Base-by-base conservation (phyloP, 2,329 filamentous ascomycete species). In the Metarhizium robertsii region DNA sequence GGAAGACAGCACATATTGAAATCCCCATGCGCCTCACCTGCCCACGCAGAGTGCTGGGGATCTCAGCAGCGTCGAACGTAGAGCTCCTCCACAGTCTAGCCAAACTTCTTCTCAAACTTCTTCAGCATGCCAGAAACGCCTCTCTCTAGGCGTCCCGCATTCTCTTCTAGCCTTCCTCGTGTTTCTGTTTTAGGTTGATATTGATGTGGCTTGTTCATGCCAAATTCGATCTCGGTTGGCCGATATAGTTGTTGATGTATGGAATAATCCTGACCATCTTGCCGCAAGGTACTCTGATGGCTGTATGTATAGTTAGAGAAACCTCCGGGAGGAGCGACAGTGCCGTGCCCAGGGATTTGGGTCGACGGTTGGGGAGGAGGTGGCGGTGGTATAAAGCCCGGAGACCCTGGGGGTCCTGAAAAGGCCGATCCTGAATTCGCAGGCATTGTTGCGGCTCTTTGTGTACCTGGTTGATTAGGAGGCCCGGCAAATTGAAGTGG, bases 61-160 rank as follows among this genome's bases (percentile, higher is more conserved):
- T 34, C 32, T 34, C 32, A 5, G 32, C 10, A 34, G 7, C 43
- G n/a, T 20, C n/a, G 11, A n/a, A n/a, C 7, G 6, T 11, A 25
- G 20, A 13, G 14, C 25, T 8, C 4, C 45, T 11, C 20, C 5
- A 30, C 6, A 48, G 30, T 29, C 52, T 68, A 83, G 0, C 77
- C 78, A 71, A 86, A 85, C 66, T 83, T 87, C 81, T 88, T 90
- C 73, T 91, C 87, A 69, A 91, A 79, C 72, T 85, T 89, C 78
- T 86, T 90, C 61, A 91, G 69, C 75, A 90, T 85, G 6, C 84
- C 83, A 32, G 82, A 80, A 4, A 90, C 80, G 1, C 86, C 84
- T 67, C 83, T 84, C 72, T 91, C 87, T 38, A 90, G 63, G 62
- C 81, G 78, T 32, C 81, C 83, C 0, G 86, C 82, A 58, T 81